Percentiles rank a stretch among this genome's conserved stretches.
Conservation (phyloP, 169 alveolate species). For the Plasmodium vinckei region DNA sequence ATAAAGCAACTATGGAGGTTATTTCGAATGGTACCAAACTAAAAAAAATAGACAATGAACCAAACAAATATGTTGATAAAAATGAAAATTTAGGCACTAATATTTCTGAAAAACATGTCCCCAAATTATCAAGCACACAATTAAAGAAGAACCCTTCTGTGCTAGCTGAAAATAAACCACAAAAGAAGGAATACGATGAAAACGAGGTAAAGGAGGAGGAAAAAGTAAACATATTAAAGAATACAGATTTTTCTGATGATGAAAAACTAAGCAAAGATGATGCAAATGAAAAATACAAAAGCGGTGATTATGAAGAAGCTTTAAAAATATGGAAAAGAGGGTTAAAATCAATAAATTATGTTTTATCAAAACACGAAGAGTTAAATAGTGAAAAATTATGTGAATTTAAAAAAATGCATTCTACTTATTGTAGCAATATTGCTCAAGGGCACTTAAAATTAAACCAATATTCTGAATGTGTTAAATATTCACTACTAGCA, state of each 20-base stretch:
- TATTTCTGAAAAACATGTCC: no score
- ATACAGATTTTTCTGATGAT: conserved; percentile 16
- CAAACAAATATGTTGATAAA: no score
- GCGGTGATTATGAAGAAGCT: conserved; percentile 70
- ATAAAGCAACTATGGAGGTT: no score
- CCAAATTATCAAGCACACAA: no score
- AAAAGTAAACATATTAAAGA: background rate
- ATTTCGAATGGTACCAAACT: no score
- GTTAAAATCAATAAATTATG: conserved; percentile 51
- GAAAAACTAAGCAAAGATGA: conserved; percentile 68
- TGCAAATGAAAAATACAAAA: conserved; percentile 67
- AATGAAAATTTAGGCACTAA: no score
- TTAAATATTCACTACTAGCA: conserved; percentile 61
- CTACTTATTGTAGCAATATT: conserved; percentile 70
- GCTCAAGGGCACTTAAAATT: conserved; percentile 71
- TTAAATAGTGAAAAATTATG: conserved; percentile 37
- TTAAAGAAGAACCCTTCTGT: no score
- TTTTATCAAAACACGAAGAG: conserved; percentile 67
- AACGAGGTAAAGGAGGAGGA: conserved; percentile 4
- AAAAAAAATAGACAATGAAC: no score
- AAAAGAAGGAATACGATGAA: background rate
- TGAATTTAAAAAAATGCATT: conserved; percentile 29
- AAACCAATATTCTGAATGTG: conserved; percentile 71
- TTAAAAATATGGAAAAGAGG: conserved; percentile 70
- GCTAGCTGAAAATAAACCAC: background rate